Evolutionary conservation across 225 moss, liverwort and hornwort species (phyloP), one percentile per base, ranked within the genome.

Genomic region (Sphagnum contortum): DNA sequence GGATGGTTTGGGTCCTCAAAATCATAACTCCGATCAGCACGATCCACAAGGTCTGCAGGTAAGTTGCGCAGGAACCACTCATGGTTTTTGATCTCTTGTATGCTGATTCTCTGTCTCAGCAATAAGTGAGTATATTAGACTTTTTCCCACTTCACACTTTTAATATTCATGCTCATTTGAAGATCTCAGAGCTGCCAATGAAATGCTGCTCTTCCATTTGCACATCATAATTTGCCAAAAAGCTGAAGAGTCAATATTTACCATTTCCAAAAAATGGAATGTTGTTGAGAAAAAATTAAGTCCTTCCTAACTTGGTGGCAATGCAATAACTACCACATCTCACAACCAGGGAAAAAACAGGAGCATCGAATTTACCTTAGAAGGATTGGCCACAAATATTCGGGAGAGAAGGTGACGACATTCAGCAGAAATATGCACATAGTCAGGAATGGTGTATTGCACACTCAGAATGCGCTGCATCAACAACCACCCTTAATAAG

Each of bases 1-100:
- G 93, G 98, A 63, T 93, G 98, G 70, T 88, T 93, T 13, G 98
- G 98, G 12, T 98, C 98, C 70, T 98, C 98, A 65, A 93, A 98
- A 57, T 88, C 86, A 70, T 91, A 89, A 61, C 88, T 98, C 44
- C 75, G 74, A 73, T 91, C 90, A 3, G 83, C 87, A 48, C 76
- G 63, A 13, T 87, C 87, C 53, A 77, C 87, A 54, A 87, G 70
- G 48, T 91, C 98, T 3, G 90, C 91, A 1, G 98, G 93, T 0
- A 98, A 75, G 60, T 98, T 98, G 81, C 88, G 88, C 68, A 98
- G 8, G 5, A 98, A 98, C 98, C 98, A 98, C 61, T 89, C 88
- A 57, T 98, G 98, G 71, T 75, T 91, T 73, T 80, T 93, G n/a
- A 98, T 98, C 48, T 98, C 89, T 57, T 77, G 74, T 59, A 98